Evolutionary conservation across 345 rosid genomes (phyloP).

Genomic region (Angophora floribunda): DNA sequence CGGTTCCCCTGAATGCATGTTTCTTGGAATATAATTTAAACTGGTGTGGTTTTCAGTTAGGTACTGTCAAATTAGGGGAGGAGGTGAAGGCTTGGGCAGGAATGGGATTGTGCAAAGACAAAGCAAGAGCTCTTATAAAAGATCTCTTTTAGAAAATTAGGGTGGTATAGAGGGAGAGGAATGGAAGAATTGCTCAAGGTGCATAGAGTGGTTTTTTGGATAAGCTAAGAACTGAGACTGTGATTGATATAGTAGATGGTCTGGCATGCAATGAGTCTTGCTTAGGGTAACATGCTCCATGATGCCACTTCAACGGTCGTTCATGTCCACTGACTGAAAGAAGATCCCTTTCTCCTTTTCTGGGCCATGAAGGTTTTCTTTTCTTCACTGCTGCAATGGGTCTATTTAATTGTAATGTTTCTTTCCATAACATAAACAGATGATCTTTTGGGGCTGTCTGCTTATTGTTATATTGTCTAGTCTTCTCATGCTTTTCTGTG

Average conservation of each 20-base stretch:
- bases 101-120: background rate
- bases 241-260: background rate
- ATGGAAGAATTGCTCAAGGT: background rate
- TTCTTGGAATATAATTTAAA: background rate
- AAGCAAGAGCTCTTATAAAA: background rate
- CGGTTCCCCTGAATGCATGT: background rate
- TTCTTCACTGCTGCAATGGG: background rate
- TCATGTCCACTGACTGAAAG: background rate
- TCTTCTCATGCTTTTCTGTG: background rate
- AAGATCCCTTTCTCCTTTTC: background rate
- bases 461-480: background rate
- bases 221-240: background rate
- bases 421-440: background rate
- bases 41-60: background rate
- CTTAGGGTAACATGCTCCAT: background rate
- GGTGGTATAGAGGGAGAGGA: background rate
- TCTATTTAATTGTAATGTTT: background rate
- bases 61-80: background rate
- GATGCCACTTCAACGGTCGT: background rate
- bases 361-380: background rate
- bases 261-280: background rate
- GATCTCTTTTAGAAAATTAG: background rate
- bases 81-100: background rate
- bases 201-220: background rate
- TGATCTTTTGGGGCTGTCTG: background rate